Evolutionary conservation across 768 basidiomycete genomes (phyloP).

Genomic region (Collybia nuda): DNA sequence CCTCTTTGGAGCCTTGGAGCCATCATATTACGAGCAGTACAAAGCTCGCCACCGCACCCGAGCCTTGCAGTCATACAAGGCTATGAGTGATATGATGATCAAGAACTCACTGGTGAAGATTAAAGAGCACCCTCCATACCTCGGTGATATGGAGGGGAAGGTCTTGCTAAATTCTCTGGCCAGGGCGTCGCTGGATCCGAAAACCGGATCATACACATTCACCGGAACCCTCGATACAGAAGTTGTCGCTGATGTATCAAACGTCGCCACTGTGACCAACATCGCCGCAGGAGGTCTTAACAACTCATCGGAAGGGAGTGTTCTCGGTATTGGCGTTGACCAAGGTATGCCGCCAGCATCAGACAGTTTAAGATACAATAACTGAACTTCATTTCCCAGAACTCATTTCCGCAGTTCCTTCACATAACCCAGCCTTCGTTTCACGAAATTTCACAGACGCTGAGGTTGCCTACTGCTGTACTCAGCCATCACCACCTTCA

Average conservation of each 20-base stretch:
- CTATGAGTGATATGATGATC: conserved; percentile 96
- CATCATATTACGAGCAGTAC: conserved; percentile 79
- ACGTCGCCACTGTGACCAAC: conserved; percentile 64
- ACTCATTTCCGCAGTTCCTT: conserved; percentile 90
- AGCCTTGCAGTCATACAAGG: conserved; percentile 75
- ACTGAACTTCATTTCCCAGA: conserved; percentile 43
- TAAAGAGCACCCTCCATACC: conserved; percentile 91
- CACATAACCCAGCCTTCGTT: conserved; percentile 84
- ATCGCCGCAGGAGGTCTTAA: conserved; percentile 37
- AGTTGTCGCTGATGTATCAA: conserved; percentile 58
- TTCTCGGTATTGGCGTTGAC: conserved; percentile 84
- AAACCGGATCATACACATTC: conserved; percentile 88
- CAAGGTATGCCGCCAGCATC: conserved; percentile 57
- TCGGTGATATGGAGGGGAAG: conserved; percentile 78
- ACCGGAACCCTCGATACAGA: conserved; percentile 56
- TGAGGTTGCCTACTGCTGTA: conserved; percentile 82
- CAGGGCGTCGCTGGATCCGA: conserved; percentile 75
- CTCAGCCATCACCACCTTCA: conserved; percentile 83
- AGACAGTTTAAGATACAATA: not conserved
- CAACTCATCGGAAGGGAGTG: conserved; percentile 28
- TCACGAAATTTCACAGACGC: conserved; percentile 89
- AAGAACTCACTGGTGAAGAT: conserved; percentile 90
- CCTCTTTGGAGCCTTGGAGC: conserved; percentile 81
- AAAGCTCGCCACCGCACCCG: conserved; percentile 64
- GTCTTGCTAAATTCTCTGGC: conserved; percentile 93